Conservation (phyloP, 129 eudicot genomes). For the Escallonia herrerae region DNA sequence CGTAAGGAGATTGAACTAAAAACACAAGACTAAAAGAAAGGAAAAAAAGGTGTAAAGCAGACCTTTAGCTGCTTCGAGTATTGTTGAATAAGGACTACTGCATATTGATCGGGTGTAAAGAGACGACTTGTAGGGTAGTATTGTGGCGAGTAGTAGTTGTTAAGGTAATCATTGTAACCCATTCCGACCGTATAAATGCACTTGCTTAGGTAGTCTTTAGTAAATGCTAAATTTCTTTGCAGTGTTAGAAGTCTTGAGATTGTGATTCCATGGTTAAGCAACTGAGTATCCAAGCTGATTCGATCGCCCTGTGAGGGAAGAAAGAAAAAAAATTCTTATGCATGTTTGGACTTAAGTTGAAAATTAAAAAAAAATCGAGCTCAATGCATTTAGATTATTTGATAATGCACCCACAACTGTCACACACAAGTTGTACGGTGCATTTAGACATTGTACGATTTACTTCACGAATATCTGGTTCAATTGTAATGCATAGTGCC, state of each 20-base stretch:
- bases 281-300: slow-evolving; percentile 38
- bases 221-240: slow-evolving; percentile 20
- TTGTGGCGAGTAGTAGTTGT: slow-evolving; percentile 46
- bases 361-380: no score
- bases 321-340: no score
- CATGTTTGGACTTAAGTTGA: no score
- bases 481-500: no score
- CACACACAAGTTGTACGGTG: no score
- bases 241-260: slow-evolving; percentile 23
- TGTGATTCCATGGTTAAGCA: slow-evolving; percentile 31
- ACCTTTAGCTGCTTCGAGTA: slow-evolving; percentile 66
- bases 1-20: no score
- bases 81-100: slow-evolving; percentile 31
- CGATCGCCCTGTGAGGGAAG: slow-evolving; percentile 33
- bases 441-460: no score
- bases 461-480: no score
- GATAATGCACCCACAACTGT: no score
- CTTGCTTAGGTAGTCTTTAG: slow-evolving; percentile 27
- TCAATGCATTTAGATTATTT: no score
- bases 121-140: slow-evolving; percentile 17
- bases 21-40: background rate
- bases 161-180: slow-evolving; percentile 65
- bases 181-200: slow-evolving; percentile 49
- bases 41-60: background rate
- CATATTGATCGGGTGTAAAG: slow-evolving; percentile 42